Evolutionary conservation across 352 stramenopile species (phyloP), one percentile per base, ranked within the genome.

Genomic region (Globisporangium yorkense): DNA sequence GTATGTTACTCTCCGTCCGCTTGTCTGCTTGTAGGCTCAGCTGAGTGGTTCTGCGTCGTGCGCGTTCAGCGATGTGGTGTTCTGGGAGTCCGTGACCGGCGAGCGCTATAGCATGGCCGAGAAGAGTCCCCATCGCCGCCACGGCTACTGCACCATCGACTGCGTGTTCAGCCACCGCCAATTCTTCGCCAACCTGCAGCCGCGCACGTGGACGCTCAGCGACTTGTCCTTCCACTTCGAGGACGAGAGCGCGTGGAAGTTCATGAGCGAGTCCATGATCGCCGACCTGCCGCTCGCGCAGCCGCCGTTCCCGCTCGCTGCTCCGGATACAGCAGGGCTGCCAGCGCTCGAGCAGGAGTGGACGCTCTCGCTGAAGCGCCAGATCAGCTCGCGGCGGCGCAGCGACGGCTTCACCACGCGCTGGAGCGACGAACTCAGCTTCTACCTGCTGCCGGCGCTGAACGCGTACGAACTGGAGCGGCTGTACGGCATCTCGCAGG

Each of bases 381-480:
- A 62, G 10, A 74, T 93, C 46, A 63, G 69, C 2, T 74, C 74
- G 3, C 63, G 67, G 21, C 66, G 82, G 35, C 70, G 74, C 40
- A 66, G 51, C 6, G 63, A 75, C 39, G 79, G 83, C 6, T 67
- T 90, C 51, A 54, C 68, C 48, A 95, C 86, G 18, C 67, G 63
- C 6, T 96, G 84, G 84, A 92, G 83, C 54, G 72, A 84, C 39
- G 77, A 84, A 37, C 72, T 97, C 21, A 72, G 68, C 54, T 91
- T 92, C 59, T 87, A 81, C 51, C 61, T 97, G 47, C 68, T 89
- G 9, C 88, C 87, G 27, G 87, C 88, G n/a, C 75, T 97, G 20
- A 80, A 80, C 45, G 86, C 87, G 15, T 97, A 97, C 65, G 88
- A 97, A 40, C 59, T 88, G 46, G 88, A 97, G 65, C 77, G 87